Evolutionary conservation across 2,329 filamentous ascomycete species (phyloP), one percentile per base, ranked within the genome.

Genomic region (Tolypocladium pustulatum): DNA sequence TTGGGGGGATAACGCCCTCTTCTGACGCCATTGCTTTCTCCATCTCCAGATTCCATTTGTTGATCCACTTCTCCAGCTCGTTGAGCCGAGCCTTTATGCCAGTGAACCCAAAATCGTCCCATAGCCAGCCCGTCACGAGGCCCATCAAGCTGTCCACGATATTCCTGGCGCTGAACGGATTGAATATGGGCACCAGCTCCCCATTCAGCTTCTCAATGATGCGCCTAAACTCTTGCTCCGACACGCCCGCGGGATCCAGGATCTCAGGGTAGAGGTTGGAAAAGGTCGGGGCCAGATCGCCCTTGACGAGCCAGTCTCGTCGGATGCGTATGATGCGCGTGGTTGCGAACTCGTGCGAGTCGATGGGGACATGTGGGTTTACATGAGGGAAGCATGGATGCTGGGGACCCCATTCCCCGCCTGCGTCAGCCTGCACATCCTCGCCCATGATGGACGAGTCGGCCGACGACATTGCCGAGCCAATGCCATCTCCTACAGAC

Each of bases 181-280:
- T 84, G 71, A 96, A 97, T 0, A 88, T 86, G n/a, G 81, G 81
- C 43, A 88, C 76, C 20, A 97, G 76, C 62, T 90, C 85, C 15
- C 82, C 75, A 68, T 99, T 99, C 57, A 97, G 80, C 67, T 86
- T 89, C 60, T 91, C 85, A 58, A 99, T 84, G 36, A 97, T 76
- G 13, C 80, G 80, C 4, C 94, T 85, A 68, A 99, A 99, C 66
- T 96, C 90, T 60, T 87, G 86, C 71, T 99, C 94, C 1, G 84
- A 81, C 51, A 99, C 76, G 37, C 92, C 84, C 0, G 84, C 84
- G 0, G 91, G 90, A 64, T 97, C 92, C 9, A 99, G 78, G 59
- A 99, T 96, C 70, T 99, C 94, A 0, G 94, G 94, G 67, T 99
- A 99, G 3, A 97, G 79, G 67, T 97, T 97, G 20, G 90, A 94